Conservation (phyloP, 2,329 filamentous ascomycete genomes). For the Thelonectria rubi region DNA sequence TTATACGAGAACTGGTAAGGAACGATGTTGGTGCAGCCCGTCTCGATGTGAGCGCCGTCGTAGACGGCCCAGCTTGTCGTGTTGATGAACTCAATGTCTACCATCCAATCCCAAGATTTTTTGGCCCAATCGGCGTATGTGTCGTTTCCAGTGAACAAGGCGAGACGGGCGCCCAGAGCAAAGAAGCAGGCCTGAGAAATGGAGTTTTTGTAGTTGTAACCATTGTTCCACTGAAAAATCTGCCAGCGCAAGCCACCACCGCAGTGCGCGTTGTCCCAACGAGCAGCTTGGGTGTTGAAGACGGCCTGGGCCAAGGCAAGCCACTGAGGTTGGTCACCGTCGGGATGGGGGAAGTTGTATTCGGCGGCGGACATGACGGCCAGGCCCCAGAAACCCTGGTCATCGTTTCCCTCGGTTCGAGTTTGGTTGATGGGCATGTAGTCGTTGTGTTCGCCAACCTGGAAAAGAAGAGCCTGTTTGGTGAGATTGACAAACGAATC, state of each 20-base stretch:
- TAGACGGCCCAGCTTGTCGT: constrained; percentile 65
- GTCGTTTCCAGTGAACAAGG: constrained; percentile 78
- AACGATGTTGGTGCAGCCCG: constrained; percentile 66
- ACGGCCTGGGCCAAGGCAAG: constrained; percentile 79
- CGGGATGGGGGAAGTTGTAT: constrained; percentile 70
- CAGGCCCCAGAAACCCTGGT: constrained; percentile 79
- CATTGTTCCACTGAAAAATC: constrained; percentile 83
- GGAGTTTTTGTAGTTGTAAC: constrained; percentile 80
- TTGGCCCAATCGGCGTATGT: constrained; percentile 84
- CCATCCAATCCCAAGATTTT: constrained; percentile 76
- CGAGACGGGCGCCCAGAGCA: constrained; percentile 72
- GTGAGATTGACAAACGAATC: constrained; percentile 74
- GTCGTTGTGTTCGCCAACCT: constrained; percentile 76
- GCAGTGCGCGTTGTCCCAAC: constrained; percentile 76
- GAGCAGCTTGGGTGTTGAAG: constrained; percentile 79
- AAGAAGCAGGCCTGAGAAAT: constrained; percentile 72
- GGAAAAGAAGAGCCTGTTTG: constrained; percentile 74
- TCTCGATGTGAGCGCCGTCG: constrained; percentile 66
- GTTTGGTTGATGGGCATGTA: constrained; percentile 83
- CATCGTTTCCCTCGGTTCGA: constrained; percentile 75
- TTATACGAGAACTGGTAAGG: constrained; percentile 77
- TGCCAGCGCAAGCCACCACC: constrained; percentile 85
- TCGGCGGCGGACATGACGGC: constrained; percentile 77
- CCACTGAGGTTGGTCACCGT: constrained; percentile 68
- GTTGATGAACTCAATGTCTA: constrained; percentile 65